Base-by-base conservation (phyloP, 768 basidiomycete species). In the Lactarius psammicola region DNA sequence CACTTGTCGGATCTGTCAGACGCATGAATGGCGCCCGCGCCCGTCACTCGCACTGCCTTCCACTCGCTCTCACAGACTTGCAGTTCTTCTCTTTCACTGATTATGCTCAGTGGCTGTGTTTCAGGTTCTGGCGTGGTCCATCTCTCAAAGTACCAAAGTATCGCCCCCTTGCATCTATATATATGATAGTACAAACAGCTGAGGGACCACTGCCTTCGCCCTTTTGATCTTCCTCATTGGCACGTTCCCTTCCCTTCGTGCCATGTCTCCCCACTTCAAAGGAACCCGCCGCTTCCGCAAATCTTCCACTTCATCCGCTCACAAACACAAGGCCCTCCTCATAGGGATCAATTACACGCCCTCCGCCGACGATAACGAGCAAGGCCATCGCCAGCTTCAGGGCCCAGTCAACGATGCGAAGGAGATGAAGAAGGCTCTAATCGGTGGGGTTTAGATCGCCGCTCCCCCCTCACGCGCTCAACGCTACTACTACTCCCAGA, bases 401-500 rank as follows among this genome's bases (percentile, higher is more conserved):
- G 62, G 59, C 38, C 60, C 65, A 1, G 53, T 56, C 3, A 49
- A 63, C 11, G 68, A 69, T 9, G 70, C 53, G 13, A 59, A 56
- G 33, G 54, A 56, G 20, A 31, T 69, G 20, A 54, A 46, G 20
- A 17, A 59, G 20, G 20, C 44, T 5, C 18, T 71, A 2, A 56
- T 60, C 15, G 60, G 70, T 71, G 34, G 2, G 70, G 30, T 26
- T 49, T 36, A 10, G 0, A 44, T 53, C 15, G 17, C 46, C 13
- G 2, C 31, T 51, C 23, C 18, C 17, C 17, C 6, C 15, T 18
- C 15, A 38, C 31, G 44, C 36, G 38, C n/a, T 23, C 31, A 34
- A 54, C 59, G 8, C 18, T 28, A n/a, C 33, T 28, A n/a, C 33
- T 40, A 3, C 42, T 13, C 17, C 3, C 46, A 63, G 54, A 33